phyloP scores from a whole-genome alignment of 2,329 filamentous ascomycete genomes.

The Pyricularia sp. region DNA sequence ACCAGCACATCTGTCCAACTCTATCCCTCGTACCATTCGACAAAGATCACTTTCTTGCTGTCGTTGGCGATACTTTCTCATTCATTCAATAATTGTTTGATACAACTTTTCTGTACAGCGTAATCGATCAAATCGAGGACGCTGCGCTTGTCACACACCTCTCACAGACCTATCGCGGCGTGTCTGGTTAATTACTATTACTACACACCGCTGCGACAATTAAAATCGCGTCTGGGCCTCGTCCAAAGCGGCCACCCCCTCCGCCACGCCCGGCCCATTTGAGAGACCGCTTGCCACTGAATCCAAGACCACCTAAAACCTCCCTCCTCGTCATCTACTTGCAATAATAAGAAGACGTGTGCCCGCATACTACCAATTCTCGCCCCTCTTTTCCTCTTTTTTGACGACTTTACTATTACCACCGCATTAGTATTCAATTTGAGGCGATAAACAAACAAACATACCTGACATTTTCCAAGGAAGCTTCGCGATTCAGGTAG shows the following conservation, averaged over 20 bases:
- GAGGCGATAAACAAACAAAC: slow-evolving; percentile 4
- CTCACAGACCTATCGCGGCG: no score
- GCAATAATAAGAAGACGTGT: slow-evolving; percentile 7
- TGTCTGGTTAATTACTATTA: no score
- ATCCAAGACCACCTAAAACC: not conserved
- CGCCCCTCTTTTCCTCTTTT: slow-evolving; percentile 3
- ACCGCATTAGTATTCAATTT: not conserved
- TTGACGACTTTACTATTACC: not conserved
- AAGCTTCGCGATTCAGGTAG: not conserved
- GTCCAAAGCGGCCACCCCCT: slow-evolving; percentile 3
- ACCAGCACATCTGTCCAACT: not conserved
- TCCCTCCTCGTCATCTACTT: not conserved
- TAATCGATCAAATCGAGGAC: not conserved
- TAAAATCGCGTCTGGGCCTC: slow-evolving; percentile 3
- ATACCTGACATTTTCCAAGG: not conserved
- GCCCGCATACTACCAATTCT: not conserved
- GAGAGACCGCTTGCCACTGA: slow-evolving; percentile 1
- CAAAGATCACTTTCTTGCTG: not conserved
- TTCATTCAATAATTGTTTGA: not conserved
- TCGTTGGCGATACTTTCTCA: not conserved
- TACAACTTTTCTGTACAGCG: not conserved
- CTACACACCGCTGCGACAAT: not conserved
- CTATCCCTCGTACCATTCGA: not conserved
- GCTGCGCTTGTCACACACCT: not conserved
- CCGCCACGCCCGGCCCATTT: slow-evolving; percentile 4